A percentile compares a stretch with the other conserved stretches of the same genome.
These are phyloP conservation scores for Ophiostoma angusticollis DNA, from an alignment of 2,329 filamentous ascomycete species.

Conservation along the genomic window DNA sequence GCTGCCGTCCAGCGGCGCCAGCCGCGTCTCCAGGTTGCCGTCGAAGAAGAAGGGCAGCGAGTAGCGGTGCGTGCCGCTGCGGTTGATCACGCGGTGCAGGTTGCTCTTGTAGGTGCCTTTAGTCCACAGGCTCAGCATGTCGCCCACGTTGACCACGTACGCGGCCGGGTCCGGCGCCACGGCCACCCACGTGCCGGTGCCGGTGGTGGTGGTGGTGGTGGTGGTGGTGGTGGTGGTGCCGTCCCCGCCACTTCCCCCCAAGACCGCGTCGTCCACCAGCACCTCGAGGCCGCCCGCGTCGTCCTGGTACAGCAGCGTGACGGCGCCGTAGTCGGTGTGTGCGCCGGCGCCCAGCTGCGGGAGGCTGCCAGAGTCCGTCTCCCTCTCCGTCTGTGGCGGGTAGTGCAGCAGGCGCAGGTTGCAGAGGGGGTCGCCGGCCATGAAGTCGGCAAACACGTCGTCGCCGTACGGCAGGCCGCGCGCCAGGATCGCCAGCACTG, in stretches of 20 bases:
- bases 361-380: conserved; percentile 19
- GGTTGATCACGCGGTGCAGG: conserved; percentile 43
- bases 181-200: conserved; percentile 31
- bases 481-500: conserved; percentile 29
- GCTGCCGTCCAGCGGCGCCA: conserved; percentile 22
- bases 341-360: conserved; percentile 28
- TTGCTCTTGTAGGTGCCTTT: conserved; percentile 39
- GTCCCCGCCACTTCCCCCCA: not conserved
- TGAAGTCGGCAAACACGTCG: conserved; percentile 30
- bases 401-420: conserved; percentile 37
- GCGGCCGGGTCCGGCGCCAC: conserved; percentile 31
- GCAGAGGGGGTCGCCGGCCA: conserved; percentile 27
- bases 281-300: conserved; percentile 38
- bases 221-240: conserved; percentile 18
- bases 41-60: conserved; percentile 45
- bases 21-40: conserved; percentile 33
- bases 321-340: conserved; percentile 42
- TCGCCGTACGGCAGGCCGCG: conserved; percentile 28
- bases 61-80: conserved; percentile 35
- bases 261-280: conserved; percentile 24
- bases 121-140: conserved; percentile 38
- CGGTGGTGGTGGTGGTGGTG: too few relatives aligned
- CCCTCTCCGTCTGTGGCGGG: conserved; percentile 30
- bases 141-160: conserved; percentile 26
- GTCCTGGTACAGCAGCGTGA: conserved; percentile 43